Percentiles rank a stretch among this genome's conserved stretches.
These are phyloP conservation scores for Aspergillus tanneri DNA, from an alignment of 2,329 filamentous ascomycete genomes.

Conservation along the genomic window DNA sequence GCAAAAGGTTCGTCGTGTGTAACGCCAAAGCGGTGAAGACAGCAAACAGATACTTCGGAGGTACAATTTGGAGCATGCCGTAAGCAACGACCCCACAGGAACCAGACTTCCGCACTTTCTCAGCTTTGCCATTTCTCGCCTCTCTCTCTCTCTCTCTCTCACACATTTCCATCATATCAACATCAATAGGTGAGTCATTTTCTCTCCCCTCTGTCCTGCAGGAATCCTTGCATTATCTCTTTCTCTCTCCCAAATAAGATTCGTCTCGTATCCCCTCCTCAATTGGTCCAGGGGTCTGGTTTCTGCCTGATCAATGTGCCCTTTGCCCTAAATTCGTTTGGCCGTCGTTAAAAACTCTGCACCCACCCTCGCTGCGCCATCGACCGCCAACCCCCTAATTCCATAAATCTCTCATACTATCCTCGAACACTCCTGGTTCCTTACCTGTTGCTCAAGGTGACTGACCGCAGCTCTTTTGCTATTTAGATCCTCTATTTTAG, in stretches of 20 bases:
- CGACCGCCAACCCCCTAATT: not conserved
- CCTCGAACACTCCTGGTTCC: constrained; percentile 1
- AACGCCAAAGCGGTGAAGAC: too few relatives aligned
- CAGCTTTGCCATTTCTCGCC: not conserved
- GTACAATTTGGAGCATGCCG: too few relatives aligned
- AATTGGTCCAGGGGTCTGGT: constrained; percentile 6
- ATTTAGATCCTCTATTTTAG: constrained; percentile 14
- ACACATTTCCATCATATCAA: not conserved
- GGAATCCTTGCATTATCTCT: constrained; percentile 3
- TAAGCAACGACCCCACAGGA: not conserved
- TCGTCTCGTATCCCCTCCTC: constrained; percentile 1
- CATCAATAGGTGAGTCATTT: constrained; percentile 4
- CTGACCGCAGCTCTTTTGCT: constrained; percentile 17
- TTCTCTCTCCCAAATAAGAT: not conserved
- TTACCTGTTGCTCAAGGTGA: not conserved
- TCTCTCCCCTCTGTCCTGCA: not conserved
- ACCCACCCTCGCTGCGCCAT: constrained; percentile 12
- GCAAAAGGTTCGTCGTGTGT: too few relatives aligned
- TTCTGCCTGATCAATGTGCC: constrained; percentile 22
- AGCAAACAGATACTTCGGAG: too few relatives aligned
- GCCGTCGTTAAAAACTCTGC: constrained; percentile 23
- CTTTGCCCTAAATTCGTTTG: constrained; percentile 26
- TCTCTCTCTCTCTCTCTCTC: not conserved
- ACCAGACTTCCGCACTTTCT: not conserved
- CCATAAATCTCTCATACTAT: constrained; percentile 8